Conservation (phyloP, 768 basidiomycete genomes). For the Boletus edulis region DNA sequence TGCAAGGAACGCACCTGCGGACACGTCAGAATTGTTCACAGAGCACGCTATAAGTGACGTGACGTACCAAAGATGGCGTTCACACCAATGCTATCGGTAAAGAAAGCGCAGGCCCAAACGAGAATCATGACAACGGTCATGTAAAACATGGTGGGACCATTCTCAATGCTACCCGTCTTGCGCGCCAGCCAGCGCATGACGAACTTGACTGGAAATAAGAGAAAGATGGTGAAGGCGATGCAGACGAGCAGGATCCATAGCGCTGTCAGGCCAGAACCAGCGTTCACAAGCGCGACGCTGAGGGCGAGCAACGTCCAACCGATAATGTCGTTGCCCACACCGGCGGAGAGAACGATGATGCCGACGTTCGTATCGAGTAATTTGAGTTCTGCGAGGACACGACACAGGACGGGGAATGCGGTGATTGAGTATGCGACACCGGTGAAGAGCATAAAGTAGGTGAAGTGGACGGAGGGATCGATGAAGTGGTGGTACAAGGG, state of each 20-base stretch:
- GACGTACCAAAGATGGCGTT: slow-evolving; percentile 82
- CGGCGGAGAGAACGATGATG: slow-evolving; percentile 88
- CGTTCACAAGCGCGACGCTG: slow-evolving; percentile 90
- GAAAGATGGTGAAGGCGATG: slow-evolving; percentile 75
- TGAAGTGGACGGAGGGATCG: slow-evolving; percentile 63
- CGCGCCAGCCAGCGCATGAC: slow-evolving; percentile 70
- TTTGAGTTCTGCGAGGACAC: slow-evolving; percentile 89
- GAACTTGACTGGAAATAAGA: slow-evolving; percentile 64
- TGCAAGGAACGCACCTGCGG: slow-evolving; percentile 71
- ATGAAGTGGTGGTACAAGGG: slow-evolving; percentile 58
- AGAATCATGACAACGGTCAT: slow-evolving; percentile 83
- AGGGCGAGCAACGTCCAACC: slow-evolving; percentile 90
- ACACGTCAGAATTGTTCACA: not conserved
- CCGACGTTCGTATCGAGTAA: slow-evolving; percentile 90
- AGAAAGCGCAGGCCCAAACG: slow-evolving; percentile 84
- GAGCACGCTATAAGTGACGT: not conserved
- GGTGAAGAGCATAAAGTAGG: slow-evolving; percentile 92
- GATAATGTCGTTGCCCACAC: slow-evolving; percentile 84
- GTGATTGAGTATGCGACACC: slow-evolving; percentile 91
- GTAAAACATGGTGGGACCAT: slow-evolving; percentile 82
- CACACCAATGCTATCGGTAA: slow-evolving; percentile 91
- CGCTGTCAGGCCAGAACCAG: slow-evolving; percentile 77
- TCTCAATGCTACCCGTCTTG: slow-evolving; percentile 75
- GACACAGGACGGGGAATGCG: slow-evolving; percentile 81
- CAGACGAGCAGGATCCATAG: slow-evolving; percentile 81